Base-by-base conservation (phyloP, 2,329 filamentous ascomycete species). In the Colletotrichum tropicicola region DNA sequence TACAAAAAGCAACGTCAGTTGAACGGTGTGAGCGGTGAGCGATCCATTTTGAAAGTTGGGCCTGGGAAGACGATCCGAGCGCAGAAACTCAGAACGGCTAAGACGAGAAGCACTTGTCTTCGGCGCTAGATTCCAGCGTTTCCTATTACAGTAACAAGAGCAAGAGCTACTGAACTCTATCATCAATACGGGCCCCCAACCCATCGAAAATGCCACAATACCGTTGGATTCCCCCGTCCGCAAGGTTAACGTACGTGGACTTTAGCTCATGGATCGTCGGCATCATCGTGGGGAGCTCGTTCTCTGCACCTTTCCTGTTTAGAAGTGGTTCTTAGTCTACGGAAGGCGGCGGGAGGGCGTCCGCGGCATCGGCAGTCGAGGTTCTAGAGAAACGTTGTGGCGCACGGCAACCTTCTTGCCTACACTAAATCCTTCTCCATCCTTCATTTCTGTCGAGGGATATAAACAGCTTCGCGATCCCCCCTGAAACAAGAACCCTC, bases 401-500 rank as follows among this genome's bases (percentile, higher is more conserved):
- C 41, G 47, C 55, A 41, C 55, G 52, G 52, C 13, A 27, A 32
- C 23, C 13, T 6, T 13, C 13, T 6, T 13, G 19, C 21, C 21
- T 32, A 10, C 9, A 23, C 28, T 10, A 7, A 7, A 35, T 10
- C 8, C 25, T 15, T 35, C 21, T 17, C 30, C 3, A 15, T 23
- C 6, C n/a, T 23, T 28, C 1, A 1, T 23, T 6, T 37, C 15
- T 15, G 1, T 45, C 3, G 3, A 15, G 12, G 13, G 8, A 49
- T 65, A 60, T 60, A 60, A 65, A 39, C 12, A 35, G 44, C 21
- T 25, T 6, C n/a, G 12, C n/a, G 35, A 44, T 15, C 43, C 43
- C 12, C 12, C 17, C 4, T 23, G 21, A 4, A 9, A 23, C 3
- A 17, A 1, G 17, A 12, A 17, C 6, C 9, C 17, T 15, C 10